These are phyloP conservation scores for Albophoma yamanashiensis DNA, from an alignment of 2,329 filamentous ascomycete genomes.

Conservation along the genomic window DNA sequence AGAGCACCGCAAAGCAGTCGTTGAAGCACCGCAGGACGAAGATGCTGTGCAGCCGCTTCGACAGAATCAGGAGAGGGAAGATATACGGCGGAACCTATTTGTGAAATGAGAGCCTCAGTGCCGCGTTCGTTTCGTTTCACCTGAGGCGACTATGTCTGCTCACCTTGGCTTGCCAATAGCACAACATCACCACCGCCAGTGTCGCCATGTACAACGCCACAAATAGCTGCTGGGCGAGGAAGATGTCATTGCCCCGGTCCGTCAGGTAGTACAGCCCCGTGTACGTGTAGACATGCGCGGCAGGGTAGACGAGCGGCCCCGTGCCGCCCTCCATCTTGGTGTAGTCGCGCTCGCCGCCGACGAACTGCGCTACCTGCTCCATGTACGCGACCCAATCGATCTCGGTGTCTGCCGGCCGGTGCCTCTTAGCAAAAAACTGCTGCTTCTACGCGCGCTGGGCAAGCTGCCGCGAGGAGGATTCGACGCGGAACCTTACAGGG, in stretches of 20 bases:
- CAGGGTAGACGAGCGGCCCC: slow-evolving; percentile 90
- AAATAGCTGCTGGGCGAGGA: slow-evolving; percentile 77
- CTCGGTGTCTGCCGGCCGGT: slow-evolving; percentile 60
- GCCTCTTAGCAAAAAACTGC: neutral
- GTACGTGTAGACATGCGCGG: slow-evolving; percentile 88
- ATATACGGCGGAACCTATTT: slow-evolving; percentile 71
- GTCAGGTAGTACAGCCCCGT: slow-evolving; percentile 69
- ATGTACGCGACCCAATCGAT: slow-evolving; percentile 98
- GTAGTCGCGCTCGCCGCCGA: slow-evolving; percentile 83
- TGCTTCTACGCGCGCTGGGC: neutral
- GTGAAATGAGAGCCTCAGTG: neutral
- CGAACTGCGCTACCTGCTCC: slow-evolving; percentile 75
- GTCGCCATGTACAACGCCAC: slow-evolving; percentile 67
- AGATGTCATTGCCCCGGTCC: slow-evolving; percentile 62
- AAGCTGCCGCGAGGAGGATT: neutral
- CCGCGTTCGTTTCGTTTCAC: neutral
- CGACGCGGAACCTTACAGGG: slow-evolving; percentile 51
- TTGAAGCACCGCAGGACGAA: slow-evolving; percentile 93
- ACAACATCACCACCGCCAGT: slow-evolving; percentile 66
- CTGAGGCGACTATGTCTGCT: slow-evolving; percentile 4
- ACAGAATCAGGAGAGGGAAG: slow-evolving; percentile 74
- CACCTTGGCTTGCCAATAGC: slow-evolving; percentile 67
- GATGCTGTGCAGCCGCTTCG: slow-evolving; percentile 87
- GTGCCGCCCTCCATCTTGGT: slow-evolving; percentile 76
- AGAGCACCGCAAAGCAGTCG: slow-evolving; percentile 79